Evolutionary conservation across 495 filamentous ascomycete genomes (phyloP).

Genomic region (Tuber melanosporum): DNA sequence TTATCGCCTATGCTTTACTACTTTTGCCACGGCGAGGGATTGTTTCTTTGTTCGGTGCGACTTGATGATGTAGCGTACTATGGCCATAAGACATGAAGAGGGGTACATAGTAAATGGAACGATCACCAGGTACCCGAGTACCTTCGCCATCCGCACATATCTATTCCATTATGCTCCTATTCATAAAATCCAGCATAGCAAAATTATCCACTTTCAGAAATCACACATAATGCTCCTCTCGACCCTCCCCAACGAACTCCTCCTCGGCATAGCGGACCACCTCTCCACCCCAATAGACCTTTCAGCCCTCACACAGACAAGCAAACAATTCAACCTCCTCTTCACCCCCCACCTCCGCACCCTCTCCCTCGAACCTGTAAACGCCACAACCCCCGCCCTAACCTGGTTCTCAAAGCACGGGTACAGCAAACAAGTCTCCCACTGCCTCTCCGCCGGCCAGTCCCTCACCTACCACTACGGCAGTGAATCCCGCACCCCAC

Average conservation of each 20-base stretch:
- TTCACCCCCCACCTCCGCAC: background rate
- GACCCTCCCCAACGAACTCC: slow-evolving; percentile 12
- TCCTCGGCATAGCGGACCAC: background rate
- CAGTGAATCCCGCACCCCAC: background rate
- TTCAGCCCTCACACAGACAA: slow-evolving; percentile 5
- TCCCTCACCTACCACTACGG: background rate
- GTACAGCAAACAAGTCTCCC: background rate
- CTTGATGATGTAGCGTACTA: background rate
- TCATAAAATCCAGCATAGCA: background rate
- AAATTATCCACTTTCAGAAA: background rate
- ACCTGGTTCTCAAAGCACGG: background rate
- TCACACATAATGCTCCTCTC: background rate
- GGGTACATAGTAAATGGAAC: background rate
- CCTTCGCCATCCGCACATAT: background rate
- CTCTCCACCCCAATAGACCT: background rate
- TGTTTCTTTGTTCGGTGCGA: background rate
- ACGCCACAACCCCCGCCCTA: background rate
- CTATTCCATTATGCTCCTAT: background rate
- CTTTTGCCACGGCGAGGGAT: background rate
- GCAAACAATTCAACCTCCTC: slow-evolving; percentile 2
- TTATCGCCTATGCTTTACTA: background rate
- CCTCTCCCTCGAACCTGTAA: background rate
- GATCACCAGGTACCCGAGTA: background rate
- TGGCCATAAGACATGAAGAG: background rate
- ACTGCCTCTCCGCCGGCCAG: background rate